These are phyloP conservation scores for Phytophthora pistaciae DNA, from an alignment of 352 stramenopile genomes.

Conservation along the genomic window DNA sequence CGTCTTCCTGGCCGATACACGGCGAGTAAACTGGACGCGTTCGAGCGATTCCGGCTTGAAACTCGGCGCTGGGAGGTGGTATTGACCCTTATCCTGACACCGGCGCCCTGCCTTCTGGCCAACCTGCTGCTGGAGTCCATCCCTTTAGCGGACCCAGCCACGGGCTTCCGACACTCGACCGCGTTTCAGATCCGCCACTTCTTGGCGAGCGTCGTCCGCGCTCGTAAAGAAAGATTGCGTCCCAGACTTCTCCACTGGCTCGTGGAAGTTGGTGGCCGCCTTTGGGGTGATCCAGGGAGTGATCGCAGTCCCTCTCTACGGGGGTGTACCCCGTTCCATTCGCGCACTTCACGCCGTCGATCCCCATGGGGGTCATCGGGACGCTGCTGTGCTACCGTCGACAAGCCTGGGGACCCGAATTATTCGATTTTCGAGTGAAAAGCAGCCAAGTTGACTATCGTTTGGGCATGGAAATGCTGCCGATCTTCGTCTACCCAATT, in stretches of 20 bases:
- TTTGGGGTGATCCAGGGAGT: constrained; percentile 5
- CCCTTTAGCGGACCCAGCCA: constrained; percentile 11
- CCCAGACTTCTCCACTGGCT: constrained; percentile 12
- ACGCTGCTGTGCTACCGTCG: constrained; percentile 4
- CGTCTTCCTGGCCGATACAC: constrained; percentile 11
- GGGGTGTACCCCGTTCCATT: constrained; percentile 42
- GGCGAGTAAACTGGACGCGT: constrained; percentile 17
- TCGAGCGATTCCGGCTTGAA: constrained; percentile 13
- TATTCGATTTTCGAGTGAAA: background rate
- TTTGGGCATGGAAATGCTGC: constrained; percentile 10
- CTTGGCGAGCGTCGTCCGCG: constrained; percentile 4
- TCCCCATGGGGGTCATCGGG: constrained; percentile 6
- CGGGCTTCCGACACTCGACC: constrained; percentile 12
- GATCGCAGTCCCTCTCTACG: constrained; percentile 7
- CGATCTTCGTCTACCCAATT: constrained; percentile 33
- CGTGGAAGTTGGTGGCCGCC: constrained; percentile 4
- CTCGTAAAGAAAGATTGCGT: constrained; percentile 27
- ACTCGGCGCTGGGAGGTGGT: background rate
- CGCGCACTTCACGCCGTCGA: constrained; percentile 13
- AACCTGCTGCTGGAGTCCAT: constrained; percentile 35
- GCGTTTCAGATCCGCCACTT: constrained; percentile 28
- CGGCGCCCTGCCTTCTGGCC: constrained; percentile 27
- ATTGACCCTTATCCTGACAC: constrained; percentile 1
- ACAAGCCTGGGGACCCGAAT: background rate
- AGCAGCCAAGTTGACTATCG: constrained; percentile 4